Percentiles rank a stretch among this genome's conserved stretches.
Evolutionary conservation across 208 protist genomes (phyloP).

Genomic region (Perkinsela sp.): DNA sequence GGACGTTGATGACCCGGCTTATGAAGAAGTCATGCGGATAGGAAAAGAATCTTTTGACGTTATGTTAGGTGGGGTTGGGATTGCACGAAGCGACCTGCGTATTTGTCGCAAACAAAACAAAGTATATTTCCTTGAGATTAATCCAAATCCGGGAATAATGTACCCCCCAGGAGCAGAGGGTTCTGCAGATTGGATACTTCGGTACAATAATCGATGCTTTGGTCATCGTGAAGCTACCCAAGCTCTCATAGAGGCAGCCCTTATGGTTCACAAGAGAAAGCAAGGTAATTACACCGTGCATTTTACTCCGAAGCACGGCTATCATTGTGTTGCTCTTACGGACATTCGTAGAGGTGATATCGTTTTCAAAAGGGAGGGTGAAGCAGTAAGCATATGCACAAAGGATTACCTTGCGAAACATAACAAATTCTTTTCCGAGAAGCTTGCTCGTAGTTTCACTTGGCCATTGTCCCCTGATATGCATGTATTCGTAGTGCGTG

Average conservation of each 20-base stretch:
- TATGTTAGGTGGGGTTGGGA: slow-evolving; percentile 51
- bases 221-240: slow-evolving; percentile 39
- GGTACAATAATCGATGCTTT: slow-evolving; percentile 15
- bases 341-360: slow-evolving; percentile 17
- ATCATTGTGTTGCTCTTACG: slow-evolving; percentile 19
- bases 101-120: slow-evolving; percentile 23
- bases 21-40: slow-evolving; percentile 26
- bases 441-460: slow-evolving; percentile 14
- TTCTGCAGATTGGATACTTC: slow-evolving; percentile 56
- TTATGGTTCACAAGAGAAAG: slow-evolving; percentile 9
- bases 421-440: neutral
- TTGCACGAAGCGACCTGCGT: slow-evolving; percentile 51
- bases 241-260: slow-evolving; percentile 33
- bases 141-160: slow-evolving; percentile 64
- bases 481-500: slow-evolving; percentile 52
- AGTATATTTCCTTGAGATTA: slow-evolving; percentile 57
- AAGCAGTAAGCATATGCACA: slow-evolving; percentile 25
- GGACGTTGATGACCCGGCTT: slow-evolving; percentile 25
- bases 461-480: slow-evolving; percentile 47
- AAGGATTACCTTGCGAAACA: slow-evolving; percentile 17
- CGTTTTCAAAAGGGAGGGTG: slow-evolving; percentile 28
- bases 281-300: slow-evolving; percentile 13
- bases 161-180: slow-evolving; percentile 47
- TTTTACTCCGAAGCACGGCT: slow-evolving; percentile 18
- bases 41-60: slow-evolving; percentile 36